Conservation (phyloP, 2,329 filamentous ascomycete genomes). For the Aspergillus caelatus region DNA sequence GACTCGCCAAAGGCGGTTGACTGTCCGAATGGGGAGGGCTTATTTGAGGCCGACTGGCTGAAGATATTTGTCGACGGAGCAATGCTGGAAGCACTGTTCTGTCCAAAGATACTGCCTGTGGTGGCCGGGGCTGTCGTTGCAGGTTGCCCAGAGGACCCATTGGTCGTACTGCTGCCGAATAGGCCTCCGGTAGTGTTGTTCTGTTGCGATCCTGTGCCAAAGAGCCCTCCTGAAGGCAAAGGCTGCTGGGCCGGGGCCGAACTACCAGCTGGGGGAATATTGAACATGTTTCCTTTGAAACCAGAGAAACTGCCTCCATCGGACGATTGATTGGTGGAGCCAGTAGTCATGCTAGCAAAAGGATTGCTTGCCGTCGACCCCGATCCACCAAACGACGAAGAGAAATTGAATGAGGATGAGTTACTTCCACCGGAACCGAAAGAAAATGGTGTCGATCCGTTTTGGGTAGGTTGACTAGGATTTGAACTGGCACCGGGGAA, state of each 20-base stretch:
- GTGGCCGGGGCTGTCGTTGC: conserved; percentile 21
- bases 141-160: conserved; percentile 16
- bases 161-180: conserved; percentile 21
- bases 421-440: conserved; percentile 33
- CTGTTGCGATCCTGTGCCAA: conserved; percentile 22
- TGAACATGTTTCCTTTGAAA: conserved; percentile 39
- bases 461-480: conserved; percentile 26
- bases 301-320: conserved; percentile 28
- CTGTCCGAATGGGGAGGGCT: conserved; percentile 32
- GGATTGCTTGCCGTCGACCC: conserved; percentile 35
- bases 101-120: conserved; percentile 26
- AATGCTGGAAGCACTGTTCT: conserved; percentile 16
- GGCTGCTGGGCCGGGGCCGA: conserved; percentile 26
- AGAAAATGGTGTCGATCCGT: conserved; percentile 31
- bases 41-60: conserved; percentile 24
- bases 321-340: conserved; percentile 21
- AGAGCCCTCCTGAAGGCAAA: conserved; percentile 23
- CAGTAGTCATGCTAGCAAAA: conserved; percentile 35
- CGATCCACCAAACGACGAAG: conserved; percentile 25
- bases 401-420: conserved; percentile 38
- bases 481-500: conserved; percentile 33
- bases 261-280: conserved; percentile 24
- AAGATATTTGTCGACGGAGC: conserved; percentile 26
- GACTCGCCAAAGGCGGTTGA: conserved; percentile 29
- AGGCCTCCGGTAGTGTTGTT: conserved; percentile 18